These are phyloP conservation scores for Eragrostis nindensis DNA, from an alignment of 176 grass and related monocot genomes.

Conservation along the genomic window DNA sequence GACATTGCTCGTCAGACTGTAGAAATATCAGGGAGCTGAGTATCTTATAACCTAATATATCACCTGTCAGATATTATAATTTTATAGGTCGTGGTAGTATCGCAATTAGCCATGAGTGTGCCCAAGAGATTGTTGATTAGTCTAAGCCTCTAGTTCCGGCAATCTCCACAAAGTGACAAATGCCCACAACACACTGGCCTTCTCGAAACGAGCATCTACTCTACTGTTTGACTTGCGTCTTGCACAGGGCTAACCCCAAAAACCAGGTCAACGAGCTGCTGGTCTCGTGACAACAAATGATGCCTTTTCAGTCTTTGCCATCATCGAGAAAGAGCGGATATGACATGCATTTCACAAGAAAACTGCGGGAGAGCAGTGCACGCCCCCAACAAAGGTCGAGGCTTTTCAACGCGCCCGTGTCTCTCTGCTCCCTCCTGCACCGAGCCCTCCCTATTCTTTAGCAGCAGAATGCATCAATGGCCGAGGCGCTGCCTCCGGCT, in stretches of 20 bases:
- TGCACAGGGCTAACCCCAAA: background rate
- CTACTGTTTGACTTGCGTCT: slow-evolving; percentile 2
- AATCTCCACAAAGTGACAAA: background rate
- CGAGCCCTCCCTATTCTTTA: no score
- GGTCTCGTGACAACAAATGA: slow-evolving; percentile 23
- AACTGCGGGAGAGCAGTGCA: background rate
- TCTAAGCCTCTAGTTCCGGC: no score
- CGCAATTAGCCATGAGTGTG: background rate
- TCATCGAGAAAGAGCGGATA: background rate
- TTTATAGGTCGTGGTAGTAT: background rate
- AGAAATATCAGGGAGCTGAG: background rate
- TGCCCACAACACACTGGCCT: background rate
- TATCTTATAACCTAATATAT: background rate
- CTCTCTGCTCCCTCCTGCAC: background rate
- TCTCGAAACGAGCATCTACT: background rate
- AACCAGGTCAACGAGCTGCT: slow-evolving; percentile 21
- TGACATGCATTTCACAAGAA: background rate
- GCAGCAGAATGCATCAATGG: background rate
- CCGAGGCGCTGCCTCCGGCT: slow-evolving; percentile 7
- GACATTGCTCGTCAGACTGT: no score
- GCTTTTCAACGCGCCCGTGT: background rate
- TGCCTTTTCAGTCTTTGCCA: slow-evolving; percentile 13
- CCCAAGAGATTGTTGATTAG: background rate
- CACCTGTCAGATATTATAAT: background rate
- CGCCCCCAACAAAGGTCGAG: background rate